phyloP scores from a whole-genome alignment of 208 protist genomes.

The Porcisia deanei region DNA sequence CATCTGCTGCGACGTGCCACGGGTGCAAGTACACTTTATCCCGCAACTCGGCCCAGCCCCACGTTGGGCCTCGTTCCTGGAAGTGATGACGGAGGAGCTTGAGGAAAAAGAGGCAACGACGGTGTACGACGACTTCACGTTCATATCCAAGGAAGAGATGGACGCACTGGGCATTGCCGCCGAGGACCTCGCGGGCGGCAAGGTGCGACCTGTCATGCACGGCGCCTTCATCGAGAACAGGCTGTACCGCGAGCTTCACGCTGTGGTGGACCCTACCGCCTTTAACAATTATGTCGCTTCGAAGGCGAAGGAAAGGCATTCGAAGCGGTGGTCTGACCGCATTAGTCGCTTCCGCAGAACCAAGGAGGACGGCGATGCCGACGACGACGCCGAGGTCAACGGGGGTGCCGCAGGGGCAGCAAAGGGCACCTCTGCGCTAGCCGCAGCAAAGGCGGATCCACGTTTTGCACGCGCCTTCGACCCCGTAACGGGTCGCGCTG shows the following conservation, averaged over 20 bases:
- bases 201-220: conserved; percentile 97
- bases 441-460: conserved; percentile 59
- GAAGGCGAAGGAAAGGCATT: conserved; percentile 53
- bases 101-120: conserved; percentile 81
- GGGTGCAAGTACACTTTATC: conserved; percentile 96
- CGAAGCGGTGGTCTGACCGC: conserved; percentile 73
- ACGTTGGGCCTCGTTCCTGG: conserved; percentile 97
- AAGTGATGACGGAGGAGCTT: conserved; percentile 95
- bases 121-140: conserved; percentile 98
- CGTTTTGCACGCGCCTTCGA: conserved; percentile 77
- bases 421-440: conserved; percentile 28
- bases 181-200: conserved; percentile 92
- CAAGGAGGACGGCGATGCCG: conserved; percentile 19
- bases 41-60: conserved; percentile 96
- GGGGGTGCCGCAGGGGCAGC: not conserved
- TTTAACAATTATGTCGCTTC: conserved; percentile 87
- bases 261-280: conserved; percentile 88
- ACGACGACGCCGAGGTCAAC: conserved; percentile 3
- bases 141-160: conserved; percentile 96
- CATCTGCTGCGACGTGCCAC: conserved; percentile 90
- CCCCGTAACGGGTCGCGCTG: conserved; percentile 33
- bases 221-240: conserved; percentile 97
- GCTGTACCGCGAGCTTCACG: conserved; percentile 84
- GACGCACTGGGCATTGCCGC: conserved; percentile 74
- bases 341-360: conserved; percentile 84